These are phyloP conservation scores for Pigoraptor vietnamica DNA, from an alignment of 78 protist species.

Conservation along the genomic window DNA sequence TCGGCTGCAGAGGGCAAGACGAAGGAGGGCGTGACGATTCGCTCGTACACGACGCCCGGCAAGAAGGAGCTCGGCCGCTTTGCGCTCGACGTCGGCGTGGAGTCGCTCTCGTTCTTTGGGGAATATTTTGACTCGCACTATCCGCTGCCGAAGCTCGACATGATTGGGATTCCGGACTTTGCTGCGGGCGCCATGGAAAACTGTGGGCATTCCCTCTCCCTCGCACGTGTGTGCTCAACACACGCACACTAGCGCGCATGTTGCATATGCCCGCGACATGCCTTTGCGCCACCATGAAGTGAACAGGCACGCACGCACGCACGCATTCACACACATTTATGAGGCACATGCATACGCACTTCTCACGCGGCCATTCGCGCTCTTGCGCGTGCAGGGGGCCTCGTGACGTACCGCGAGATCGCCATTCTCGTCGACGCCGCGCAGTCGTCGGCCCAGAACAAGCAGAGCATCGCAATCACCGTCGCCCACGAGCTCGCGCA, in stretches of 20 bases:
- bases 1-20: not conserved
- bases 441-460: not conserved
- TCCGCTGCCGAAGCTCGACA: constrained; percentile 79
- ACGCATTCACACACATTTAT: no score
- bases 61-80: constrained; percentile 22
- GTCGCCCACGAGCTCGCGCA: constrained; percentile 60
- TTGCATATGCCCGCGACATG: not conserved
- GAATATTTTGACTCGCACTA: constrained; percentile 57
- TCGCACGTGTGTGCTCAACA: not conserved
- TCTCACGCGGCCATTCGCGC: not conserved
- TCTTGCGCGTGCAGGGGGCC: constrained; percentile 53
- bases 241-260: not conserved
- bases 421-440: constrained; percentile 49
- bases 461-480: not conserved
- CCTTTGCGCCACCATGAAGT: no score
- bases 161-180: constrained; percentile 41
- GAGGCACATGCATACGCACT: not conserved
- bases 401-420: constrained; percentile 68
- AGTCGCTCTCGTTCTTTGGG: constrained; percentile 28
- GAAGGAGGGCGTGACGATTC: constrained; percentile 22
- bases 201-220: constrained; percentile 44
- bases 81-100: constrained; percentile 66
- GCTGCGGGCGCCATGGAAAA: constrained; percentile 84
- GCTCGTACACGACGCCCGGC: constrained; percentile 75
- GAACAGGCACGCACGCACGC: not conserved